phyloP scores from a whole-genome alignment of 805 yeast genomes.

The Grigorovia yakushimaensis region DNA sequence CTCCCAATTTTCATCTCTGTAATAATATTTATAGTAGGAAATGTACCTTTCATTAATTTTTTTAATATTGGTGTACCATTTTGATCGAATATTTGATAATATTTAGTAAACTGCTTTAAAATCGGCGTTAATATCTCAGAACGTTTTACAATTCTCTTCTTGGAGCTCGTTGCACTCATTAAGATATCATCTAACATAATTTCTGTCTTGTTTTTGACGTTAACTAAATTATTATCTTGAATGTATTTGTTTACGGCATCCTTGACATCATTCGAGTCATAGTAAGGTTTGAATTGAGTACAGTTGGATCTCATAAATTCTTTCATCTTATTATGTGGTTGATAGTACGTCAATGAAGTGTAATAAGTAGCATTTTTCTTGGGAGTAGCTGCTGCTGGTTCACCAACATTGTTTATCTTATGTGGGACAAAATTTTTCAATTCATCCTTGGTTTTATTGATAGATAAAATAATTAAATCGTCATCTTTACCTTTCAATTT shows the following conservation, averaged over 20 bases:
- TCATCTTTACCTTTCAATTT: constrained; percentile 79
- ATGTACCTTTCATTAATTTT: constrained; percentile 47
- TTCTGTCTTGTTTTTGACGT: constrained; percentile 41
- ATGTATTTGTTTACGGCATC: constrained; percentile 48
- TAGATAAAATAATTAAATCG: constrained; percentile 48
- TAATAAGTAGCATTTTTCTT: background rate
- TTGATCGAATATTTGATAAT: constrained; percentile 36
- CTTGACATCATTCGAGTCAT: constrained; percentile 47
- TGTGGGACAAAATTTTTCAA: constrained; percentile 60
- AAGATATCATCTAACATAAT: constrained; percentile 50
- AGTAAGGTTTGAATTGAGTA: constrained; percentile 33
- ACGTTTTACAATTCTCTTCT: constrained; percentile 30
- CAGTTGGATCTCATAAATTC: constrained; percentile 37
- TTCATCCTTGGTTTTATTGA: constrained; percentile 39
- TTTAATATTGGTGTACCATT: constrained; percentile 34
- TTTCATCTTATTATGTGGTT: constrained; percentile 44
- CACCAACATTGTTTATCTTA: constrained; percentile 23
- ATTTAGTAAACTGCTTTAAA: constrained; percentile 39
- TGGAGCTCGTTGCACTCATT: constrained; percentile 24
- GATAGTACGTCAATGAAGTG: constrained; percentile 35
- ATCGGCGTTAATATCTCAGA: constrained; percentile 38
- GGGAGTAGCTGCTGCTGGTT: constrained; percentile 1
- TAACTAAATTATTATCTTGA: constrained; percentile 39
- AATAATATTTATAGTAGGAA: constrained; percentile 56
- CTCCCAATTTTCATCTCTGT: constrained; percentile 76